These are phyloP conservation scores for Neurospora sp. DNA, from an alignment of 495 filamentous ascomycete genomes.

Conservation along the genomic window DNA sequence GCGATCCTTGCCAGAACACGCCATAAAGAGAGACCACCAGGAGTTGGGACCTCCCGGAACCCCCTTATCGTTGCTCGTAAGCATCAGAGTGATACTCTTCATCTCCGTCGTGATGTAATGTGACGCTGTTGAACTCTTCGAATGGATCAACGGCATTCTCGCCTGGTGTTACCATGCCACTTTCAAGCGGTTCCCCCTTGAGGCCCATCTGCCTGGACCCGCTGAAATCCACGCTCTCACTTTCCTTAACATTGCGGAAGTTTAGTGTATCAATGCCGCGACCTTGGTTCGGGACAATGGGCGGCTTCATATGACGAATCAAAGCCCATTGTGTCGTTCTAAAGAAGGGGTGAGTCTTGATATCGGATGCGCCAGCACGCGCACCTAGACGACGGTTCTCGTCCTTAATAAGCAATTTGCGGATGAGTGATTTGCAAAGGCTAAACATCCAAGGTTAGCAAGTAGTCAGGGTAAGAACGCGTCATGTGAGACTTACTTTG, in stretches of 20 bases:
- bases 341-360: constrained; percentile 96
- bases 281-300: constrained; percentile 90
- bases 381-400: constrained; percentile 92
- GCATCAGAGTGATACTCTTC: constrained; percentile 28
- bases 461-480: constrained; percentile 7
- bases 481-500: constrained; percentile 55
- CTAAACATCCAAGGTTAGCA: constrained; percentile 33
- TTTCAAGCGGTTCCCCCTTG: constrained; percentile 77
- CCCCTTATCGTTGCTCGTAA: constrained; percentile 5
- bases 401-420: constrained; percentile 95
- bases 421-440: constrained; percentile 91
- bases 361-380: constrained; percentile 89
- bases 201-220: constrained; percentile 42
- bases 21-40: not conserved
- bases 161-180: constrained; percentile 73
- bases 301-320: constrained; percentile 96
- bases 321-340: constrained; percentile 91
- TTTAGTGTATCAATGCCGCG: constrained; percentile 89
- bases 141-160: constrained; percentile 81
- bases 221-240: constrained; percentile 86
- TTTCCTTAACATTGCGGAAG: constrained; percentile 96
- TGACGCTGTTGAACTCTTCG: constrained; percentile 97
- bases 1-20: not conserved
- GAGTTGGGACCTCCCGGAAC: not conserved
- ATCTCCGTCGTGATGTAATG: constrained; percentile 92